Base-by-base conservation (phyloP, 257 asterid species). In the Thymus mandschuricus region DNA sequence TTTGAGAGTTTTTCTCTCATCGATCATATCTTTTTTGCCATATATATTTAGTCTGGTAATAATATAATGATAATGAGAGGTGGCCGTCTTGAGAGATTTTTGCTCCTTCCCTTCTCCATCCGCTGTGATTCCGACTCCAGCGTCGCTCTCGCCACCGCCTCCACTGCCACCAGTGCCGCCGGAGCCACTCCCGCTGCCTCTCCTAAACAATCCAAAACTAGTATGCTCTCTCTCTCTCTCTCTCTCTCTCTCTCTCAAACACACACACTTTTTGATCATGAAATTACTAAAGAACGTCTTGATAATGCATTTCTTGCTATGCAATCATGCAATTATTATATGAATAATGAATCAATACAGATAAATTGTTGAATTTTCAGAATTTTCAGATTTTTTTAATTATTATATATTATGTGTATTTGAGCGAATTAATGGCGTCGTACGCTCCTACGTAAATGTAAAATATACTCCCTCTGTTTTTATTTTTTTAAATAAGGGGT, bases 121-220 rank as follows among this genome's bases (percentile, higher is more conserved):
- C 76, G 86, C 11, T 82, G 86, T 29, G 74, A 79, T 45, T 82
- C 86, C 3, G 69, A 79, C 4, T 66, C 84, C 0, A 79, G 84
- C 51, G 82, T 79, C 70, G 84, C 76, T 48, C 70, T 74, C 13
- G 68, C 72, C 29, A 15, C 41, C 15, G 7, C 71, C 27, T 1
- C 66, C 78, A 4, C 75, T 13, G 1, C 66, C 79, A 1, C 71
- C 78, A 7, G 72, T 13, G 3, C 66, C 79, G 1, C 71, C 33
- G 3, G 60, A 34, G 0, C 74, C 78, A 1, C 74, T 30, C 52
- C 30, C 56, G 6, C 58, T 21, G 31, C 21, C 51, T 28, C 71
- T 13, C 63, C 68, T 12, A 49, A 48, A 30, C 60, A 27, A 28
- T 65, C 77, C 13, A 66, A 59, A 30, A 27, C 60, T 6, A 21